These are phyloP conservation scores for Neocallimastix lanati DNA, from an alignment of 192 early-diverging fungal genomes.

Conservation along the genomic window DNA sequence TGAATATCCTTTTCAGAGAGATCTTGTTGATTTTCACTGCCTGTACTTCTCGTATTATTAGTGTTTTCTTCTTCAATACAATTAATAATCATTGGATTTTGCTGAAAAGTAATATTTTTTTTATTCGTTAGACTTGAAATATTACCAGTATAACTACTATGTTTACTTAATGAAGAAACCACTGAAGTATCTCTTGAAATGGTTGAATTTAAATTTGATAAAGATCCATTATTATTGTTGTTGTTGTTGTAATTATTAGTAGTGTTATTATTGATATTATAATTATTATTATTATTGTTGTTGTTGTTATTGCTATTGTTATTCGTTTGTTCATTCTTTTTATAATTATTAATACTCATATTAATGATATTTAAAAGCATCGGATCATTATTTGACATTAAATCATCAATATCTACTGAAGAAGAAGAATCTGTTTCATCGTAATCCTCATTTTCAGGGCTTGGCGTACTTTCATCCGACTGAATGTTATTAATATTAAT, in stretches of 20 bases:
- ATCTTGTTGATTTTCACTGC: neutral
- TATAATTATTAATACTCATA: neutral
- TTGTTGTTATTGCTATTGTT: neutral
- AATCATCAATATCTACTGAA: neutral
- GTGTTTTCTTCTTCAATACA: neutral
- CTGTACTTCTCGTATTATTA: neutral
- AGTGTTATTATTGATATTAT: no score
- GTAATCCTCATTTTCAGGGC: neutral
- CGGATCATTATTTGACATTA: neutral
- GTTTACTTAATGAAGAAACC: neutral
- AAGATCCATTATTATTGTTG: no score
- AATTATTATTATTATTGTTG: neutral
- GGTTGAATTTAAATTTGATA: no score
- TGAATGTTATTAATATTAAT: neutral
- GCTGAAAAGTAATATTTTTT: neutral
- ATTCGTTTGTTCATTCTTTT: neutral
- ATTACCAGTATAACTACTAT: neutral
- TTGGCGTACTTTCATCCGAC: neutral
- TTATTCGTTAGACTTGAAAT: neutral
- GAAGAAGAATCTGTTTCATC: neutral
- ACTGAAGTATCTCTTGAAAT: no score
- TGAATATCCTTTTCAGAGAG: no score
- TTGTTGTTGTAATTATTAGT: no score
- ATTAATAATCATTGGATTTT: neutral
- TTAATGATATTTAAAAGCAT: neutral